Evolutionary conservation across 768 basidiomycete species (phyloP).

Genomic region (Russula earlei): DNA sequence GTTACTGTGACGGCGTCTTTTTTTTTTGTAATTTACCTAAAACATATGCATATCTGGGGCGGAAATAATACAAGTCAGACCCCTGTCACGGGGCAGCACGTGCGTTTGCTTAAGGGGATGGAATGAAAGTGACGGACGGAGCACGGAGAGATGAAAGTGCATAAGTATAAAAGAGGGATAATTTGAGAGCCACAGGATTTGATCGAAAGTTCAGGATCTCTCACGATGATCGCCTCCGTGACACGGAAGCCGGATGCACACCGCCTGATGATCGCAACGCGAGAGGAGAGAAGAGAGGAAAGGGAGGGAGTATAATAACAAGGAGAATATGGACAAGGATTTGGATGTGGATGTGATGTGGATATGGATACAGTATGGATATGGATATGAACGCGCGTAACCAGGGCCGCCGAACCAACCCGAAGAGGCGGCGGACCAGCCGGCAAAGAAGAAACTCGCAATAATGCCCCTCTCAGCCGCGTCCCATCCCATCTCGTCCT

Average conservation of each 20-base stretch:
- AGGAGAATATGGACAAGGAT: background rate
- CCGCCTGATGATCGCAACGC: background rate
- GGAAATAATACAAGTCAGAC: no score
- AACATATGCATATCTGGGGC: no score
- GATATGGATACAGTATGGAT: background rate
- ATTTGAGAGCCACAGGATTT: background rate
- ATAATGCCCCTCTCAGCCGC: background rate
- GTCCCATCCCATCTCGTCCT: slow-evolving; percentile 1
- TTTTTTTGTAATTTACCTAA: no score
- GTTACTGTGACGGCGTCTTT: no score
- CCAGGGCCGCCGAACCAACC: background rate
- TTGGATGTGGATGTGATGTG: no score
- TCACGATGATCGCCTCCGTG: background rate
- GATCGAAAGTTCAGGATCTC: slow-evolving; percentile 1
- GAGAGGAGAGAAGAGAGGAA: background rate
- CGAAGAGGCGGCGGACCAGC: background rate
- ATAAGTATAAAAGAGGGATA: slow-evolving; percentile 9
- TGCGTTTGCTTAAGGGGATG: no score
- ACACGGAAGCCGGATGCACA: background rate
- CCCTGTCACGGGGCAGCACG: no score
- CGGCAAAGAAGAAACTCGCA: background rate
- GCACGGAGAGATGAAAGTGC: no score
- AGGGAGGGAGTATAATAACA: background rate
- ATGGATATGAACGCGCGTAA: background rate
- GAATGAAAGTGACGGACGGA: no score